Percentiles rank a stretch among this genome's conserved stretches.
Evolutionary conservation across 2,329 filamentous ascomycete species (phyloP).

Genomic region (Apiospora pterosperma): DNA sequence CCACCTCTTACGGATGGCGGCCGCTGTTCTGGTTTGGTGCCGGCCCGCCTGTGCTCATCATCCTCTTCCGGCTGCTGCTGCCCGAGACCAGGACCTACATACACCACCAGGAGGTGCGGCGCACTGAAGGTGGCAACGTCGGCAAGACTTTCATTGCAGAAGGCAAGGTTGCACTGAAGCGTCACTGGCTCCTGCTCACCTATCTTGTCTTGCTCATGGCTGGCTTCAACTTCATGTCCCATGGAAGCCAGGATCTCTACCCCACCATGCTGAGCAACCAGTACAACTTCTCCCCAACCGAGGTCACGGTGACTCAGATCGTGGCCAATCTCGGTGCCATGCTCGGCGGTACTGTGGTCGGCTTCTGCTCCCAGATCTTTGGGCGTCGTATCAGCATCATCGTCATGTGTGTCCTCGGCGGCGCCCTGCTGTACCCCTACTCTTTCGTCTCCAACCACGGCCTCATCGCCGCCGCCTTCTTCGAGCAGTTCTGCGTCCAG

Average conservation of each 20-base stretch:
- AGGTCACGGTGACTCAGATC: constrained; percentile 68
- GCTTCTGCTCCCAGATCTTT: constrained; percentile 66
- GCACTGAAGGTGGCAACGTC: constrained; percentile 51
- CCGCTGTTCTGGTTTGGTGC: constrained; percentile 90
- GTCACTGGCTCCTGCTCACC: constrained; percentile 75
- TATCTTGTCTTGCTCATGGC: constrained; percentile 88
- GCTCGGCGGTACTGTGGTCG: constrained; percentile 62
- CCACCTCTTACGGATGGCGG: constrained; percentile 76
- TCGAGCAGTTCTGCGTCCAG: constrained; percentile 77
- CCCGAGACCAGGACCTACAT: constrained; percentile 75
- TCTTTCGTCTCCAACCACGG: constrained; percentile 60
- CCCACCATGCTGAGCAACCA: constrained; percentile 58
- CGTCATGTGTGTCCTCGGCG: constrained; percentile 60
- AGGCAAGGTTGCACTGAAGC: constrained; percentile 72
- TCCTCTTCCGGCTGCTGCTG: constrained; percentile 71
- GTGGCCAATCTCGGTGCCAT: constrained; percentile 71
- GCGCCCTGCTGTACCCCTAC: constrained; percentile 80
- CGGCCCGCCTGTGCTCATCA: constrained; percentile 75
- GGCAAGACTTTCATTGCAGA: constrained; percentile 69
- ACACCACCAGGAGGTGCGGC: constrained; percentile 62
- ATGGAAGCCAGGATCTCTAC: constrained; percentile 65
- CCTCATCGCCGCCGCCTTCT: constrained; percentile 79
- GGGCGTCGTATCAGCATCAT: constrained; percentile 69
- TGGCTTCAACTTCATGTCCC: constrained; percentile 89
- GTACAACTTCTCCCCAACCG: constrained; percentile 47